phyloP scores from a whole-genome alignment of 352 stramenopile species.

The Plasmopara muralis region DNA sequence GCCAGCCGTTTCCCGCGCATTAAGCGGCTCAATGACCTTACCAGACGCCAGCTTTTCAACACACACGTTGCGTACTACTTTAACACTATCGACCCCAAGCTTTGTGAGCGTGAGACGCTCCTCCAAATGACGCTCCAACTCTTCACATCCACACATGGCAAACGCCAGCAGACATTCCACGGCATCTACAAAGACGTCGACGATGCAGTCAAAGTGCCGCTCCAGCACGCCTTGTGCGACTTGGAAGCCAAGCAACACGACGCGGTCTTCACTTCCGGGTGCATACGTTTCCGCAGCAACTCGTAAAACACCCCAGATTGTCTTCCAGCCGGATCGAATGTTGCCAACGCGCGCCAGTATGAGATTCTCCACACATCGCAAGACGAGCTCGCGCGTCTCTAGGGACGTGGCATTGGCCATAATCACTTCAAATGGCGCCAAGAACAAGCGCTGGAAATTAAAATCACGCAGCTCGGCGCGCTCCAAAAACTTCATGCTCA shows the following conservation, averaged over 20 bases:
- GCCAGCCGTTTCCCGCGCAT: constrained; percentile 14
- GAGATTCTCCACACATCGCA: constrained; percentile 90
- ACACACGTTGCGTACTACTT: constrained; percentile 55
- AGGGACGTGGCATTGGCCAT: constrained; percentile 78
- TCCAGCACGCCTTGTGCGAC: constrained; percentile 85
- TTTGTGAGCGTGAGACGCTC: constrained; percentile 57
- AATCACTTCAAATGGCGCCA: constrained; percentile 96
- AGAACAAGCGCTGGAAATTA: constrained; percentile 98
- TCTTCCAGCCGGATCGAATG: constrained; percentile 92
- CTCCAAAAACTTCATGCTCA: constrained; percentile 99
- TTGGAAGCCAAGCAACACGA: constrained; percentile 78
- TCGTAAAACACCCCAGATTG: constrained; percentile 90
- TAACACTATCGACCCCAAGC: constrained; percentile 64
- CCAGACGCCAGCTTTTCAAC: constrained; percentile 66
- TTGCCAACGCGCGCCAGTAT: constrained; percentile 82
- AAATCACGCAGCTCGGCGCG: constrained; percentile 98
- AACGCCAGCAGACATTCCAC: constrained; percentile 79
- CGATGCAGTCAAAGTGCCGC: constrained; percentile 61
- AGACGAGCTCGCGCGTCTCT: constrained; percentile 87
- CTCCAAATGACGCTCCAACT: constrained; percentile 42
- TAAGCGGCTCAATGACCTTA: constrained; percentile 59
- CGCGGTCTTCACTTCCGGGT: constrained; percentile 60
- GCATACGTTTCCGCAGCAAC: constrained; percentile 82
- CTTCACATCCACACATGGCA: constrained; percentile 63
- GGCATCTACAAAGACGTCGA: constrained; percentile 74